A percentile compares a stretch with the other conserved stretches of the same genome.
Conservation (phyloP, 2,329 filamentous ascomycete genomes). For the Capronia coronata region DNA sequence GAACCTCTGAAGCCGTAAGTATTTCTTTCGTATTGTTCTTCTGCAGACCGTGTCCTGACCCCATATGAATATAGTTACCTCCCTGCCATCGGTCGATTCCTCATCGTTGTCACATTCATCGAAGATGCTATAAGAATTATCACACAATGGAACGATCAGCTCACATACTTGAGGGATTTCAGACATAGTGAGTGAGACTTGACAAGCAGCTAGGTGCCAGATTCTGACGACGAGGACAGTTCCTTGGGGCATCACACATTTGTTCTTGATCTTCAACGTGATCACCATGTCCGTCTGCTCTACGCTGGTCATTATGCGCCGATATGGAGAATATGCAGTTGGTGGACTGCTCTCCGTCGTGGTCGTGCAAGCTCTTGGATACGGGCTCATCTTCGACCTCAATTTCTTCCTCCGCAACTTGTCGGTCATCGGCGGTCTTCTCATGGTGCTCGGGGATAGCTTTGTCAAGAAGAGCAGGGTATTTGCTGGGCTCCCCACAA, state of each 20-base stretch:
- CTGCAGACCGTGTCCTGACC: not conserved
- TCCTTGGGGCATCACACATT: slow-evolving; percentile 76
- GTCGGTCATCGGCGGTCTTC: slow-evolving; percentile 89
- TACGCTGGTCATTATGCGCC: slow-evolving; percentile 79
- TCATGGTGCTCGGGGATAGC: slow-evolving; percentile 97
- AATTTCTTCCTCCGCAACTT: slow-evolving; percentile 99
- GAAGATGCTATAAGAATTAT: slow-evolving; percentile 94
- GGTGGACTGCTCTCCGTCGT: slow-evolving; percentile 85
- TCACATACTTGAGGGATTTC: slow-evolving; percentile 87
- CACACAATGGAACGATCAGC: slow-evolving; percentile 95
- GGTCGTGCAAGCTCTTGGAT: slow-evolving; percentile 86
- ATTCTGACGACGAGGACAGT: slow-evolving; percentile 50
- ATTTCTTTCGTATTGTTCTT: slow-evolving; percentile 10
- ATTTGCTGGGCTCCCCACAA: slow-evolving; percentile 83
- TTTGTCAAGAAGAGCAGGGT: slow-evolving; percentile 98
- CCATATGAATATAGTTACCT: slow-evolving; percentile 59
- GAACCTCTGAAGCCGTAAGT: slow-evolving; percentile 91
- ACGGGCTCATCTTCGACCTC: slow-evolving; percentile 95
- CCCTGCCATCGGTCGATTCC: slow-evolving; percentile 88
- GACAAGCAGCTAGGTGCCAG: not conserved
- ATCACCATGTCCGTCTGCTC: slow-evolving; percentile 80
- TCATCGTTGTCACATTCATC: slow-evolving; percentile 97
- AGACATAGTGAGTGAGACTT: slow-evolving; percentile 19
- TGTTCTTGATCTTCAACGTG: slow-evolving; percentile 88
- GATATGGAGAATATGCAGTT: slow-evolving; percentile 89